Base-by-base conservation (phyloP, 805 yeast species). In the Ascoidea rubescens region DNA sequence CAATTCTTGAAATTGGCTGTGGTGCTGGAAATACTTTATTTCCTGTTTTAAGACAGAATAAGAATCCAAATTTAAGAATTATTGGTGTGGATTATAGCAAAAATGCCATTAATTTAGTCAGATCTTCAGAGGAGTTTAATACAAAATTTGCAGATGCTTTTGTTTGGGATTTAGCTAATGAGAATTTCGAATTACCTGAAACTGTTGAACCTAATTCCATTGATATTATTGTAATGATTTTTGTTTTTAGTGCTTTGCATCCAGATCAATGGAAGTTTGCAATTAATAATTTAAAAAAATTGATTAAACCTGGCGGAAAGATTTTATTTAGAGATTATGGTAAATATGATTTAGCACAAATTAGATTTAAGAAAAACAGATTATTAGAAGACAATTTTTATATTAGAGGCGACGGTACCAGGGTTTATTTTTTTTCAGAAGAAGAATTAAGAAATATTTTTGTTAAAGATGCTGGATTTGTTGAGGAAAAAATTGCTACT, bases 21-120 rank as follows among this genome's bases (percentile, higher is more conserved):
- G 99, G 99, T 53, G 98, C 96, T 5, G 99, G 99, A 8, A 93
- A 93, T 66, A 93, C 99, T 0, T 77, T 93, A 71, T 93, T 84
- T 65, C 99, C 99, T 4, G 82, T 93, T 21, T 69, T 93, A 53
- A 75, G 75, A 52, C 89, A 84, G 59, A 93, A 93, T 64, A 73
- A 86, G 64, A 93, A 93, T 67, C 80, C 82, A n/a, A 67, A 80
- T 31, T 69, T 93, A 51, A 75, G 70, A 58, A 78, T 93, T 5
- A 75, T 79, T 52, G 99, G 96, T 2, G 93, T 89, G 50, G 99
- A 93, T 67, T 93, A 85, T 64, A 84, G 95, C 53, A 80, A 82
- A 54, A 82, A 83, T 56, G 99, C 99, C 0, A 93, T 93, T 16
- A 89, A 91, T 55, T 66, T 93, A 48, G 96, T 93, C 33, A 79